Evolutionary conservation across 2,329 filamentous ascomycete species (phyloP).

Genomic region (Phialophora macrospora): DNA sequence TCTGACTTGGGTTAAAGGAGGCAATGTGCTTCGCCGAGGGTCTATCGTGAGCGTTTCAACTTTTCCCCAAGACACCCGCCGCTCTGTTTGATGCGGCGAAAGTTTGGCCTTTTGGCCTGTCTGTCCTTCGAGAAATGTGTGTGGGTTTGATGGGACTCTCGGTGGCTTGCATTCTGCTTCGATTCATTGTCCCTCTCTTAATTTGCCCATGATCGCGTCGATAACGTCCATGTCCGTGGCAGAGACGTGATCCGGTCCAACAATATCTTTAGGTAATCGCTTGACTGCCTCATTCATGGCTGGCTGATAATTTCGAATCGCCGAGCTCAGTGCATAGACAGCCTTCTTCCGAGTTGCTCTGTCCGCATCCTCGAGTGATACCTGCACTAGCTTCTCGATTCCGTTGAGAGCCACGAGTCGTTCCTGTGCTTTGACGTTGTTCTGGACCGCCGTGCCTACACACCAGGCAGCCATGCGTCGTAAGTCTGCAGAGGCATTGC

Average conservation of each 20-base stretch:
- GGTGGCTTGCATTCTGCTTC: not conserved
- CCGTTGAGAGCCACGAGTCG: conserved; percentile 67
- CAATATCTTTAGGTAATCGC: conserved; percentile 66
- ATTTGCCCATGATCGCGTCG: conserved; percentile 71
- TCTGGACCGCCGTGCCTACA: conserved; percentile 91
- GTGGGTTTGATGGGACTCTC: not conserved
- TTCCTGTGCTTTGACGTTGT: conserved; percentile 86
- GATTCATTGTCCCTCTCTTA: conserved; percentile 47
- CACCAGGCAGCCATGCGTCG: conserved; percentile 92
- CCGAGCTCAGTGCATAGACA: conserved; percentile 83
- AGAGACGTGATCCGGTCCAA: conserved; percentile 68
- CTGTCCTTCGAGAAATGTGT: not conserved
- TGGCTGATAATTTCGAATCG: conserved; percentile 86
- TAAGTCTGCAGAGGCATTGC: conserved; percentile 71
- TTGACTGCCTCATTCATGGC: conserved; percentile 69
- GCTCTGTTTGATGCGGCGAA: not conserved
- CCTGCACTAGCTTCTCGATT: conserved; percentile 69
- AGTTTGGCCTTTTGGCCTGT: not conserved
- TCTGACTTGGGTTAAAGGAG: not conserved
- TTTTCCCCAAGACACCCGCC: conserved; percentile 1
- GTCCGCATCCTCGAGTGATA: conserved; percentile 66
- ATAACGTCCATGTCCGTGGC: conserved; percentile 86
- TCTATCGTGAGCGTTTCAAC: conserved; percentile 6
- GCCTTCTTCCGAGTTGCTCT: conserved; percentile 79
- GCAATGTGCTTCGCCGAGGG: not conserved